A percentile compares a stretch with the other conserved stretches of the same genome.
These are phyloP conservation scores for Scolecobasidium constrictum DNA, from an alignment of 2,329 filamentous ascomycete species.

Conservation along the genomic window DNA sequence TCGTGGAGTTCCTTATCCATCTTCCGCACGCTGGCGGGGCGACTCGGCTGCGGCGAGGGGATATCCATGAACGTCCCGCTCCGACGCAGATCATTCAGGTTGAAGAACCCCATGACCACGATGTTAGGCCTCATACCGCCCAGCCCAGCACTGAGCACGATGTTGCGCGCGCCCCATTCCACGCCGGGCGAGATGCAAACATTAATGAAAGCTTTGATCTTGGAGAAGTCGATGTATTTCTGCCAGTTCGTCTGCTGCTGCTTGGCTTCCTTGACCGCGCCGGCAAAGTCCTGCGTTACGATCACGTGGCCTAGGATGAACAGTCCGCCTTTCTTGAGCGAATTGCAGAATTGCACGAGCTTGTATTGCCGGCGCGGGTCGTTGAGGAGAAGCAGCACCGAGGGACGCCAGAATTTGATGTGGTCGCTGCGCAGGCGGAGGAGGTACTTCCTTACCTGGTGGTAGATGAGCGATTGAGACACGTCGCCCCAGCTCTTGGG, in stretches of 20 bases:
- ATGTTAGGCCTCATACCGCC: slow-evolving; percentile 88
- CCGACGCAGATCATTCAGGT: slow-evolving; percentile 60
- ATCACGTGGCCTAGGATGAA: slow-evolving; percentile 85
- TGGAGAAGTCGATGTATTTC: slow-evolving; percentile 76
- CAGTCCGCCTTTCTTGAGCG: slow-evolving; percentile 74
- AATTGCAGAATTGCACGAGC: slow-evolving; percentile 85
- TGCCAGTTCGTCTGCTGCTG: slow-evolving; percentile 75
- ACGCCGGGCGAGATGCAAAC: slow-evolving; percentile 72
- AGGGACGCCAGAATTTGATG: slow-evolving; percentile 88
- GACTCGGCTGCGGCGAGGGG: slow-evolving; percentile 33
- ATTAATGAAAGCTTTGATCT: slow-evolving; percentile 83
- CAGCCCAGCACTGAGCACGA: slow-evolving; percentile 69
- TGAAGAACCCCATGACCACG: slow-evolving; percentile 69
- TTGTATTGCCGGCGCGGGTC: slow-evolving; percentile 72
- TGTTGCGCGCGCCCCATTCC: slow-evolving; percentile 75
- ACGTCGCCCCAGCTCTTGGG: slow-evolving; percentile 88
- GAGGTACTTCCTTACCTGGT: slow-evolving; percentile 79
- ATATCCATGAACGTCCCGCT: slow-evolving; percentile 46
- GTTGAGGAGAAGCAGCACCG: slow-evolving; percentile 76
- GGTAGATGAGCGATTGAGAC: slow-evolving; percentile 78
- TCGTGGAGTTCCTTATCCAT: background rate
- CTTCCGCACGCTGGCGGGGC: slow-evolving; percentile 15
- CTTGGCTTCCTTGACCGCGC: slow-evolving; percentile 69
- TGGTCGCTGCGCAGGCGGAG: slow-evolving; percentile 76
- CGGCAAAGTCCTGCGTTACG: slow-evolving; percentile 70